These are phyloP conservation scores for Pseudopediastrum boryanum DNA, from an alignment of 139 green algal genomes.

Conservation along the genomic window DNA sequence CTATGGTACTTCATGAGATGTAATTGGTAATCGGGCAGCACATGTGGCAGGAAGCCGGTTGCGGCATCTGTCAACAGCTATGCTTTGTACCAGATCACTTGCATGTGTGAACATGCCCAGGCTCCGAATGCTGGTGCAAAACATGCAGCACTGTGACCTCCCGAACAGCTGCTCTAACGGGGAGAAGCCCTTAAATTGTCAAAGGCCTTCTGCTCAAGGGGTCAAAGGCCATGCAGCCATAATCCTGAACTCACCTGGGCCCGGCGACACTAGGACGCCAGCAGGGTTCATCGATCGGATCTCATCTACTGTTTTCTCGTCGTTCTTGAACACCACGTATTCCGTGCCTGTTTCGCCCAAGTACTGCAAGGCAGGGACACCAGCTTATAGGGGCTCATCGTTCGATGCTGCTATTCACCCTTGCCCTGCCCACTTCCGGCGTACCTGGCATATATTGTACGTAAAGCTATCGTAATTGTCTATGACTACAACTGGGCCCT, in stretches of 20 bases:
- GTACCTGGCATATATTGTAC: constrained; percentile 96
- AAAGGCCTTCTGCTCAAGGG: too few species aligned
- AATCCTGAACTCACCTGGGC: constrained; percentile 90
- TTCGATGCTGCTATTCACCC: neutral
- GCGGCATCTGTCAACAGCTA: too few species aligned
- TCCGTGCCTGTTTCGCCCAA: constrained; percentile 90
- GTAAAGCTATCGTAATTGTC: constrained; percentile 99
- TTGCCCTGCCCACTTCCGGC: neutral
- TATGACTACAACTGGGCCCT: constrained; percentile 86
- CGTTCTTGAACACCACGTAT: constrained; percentile 95
- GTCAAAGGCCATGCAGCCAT: too few species aligned
- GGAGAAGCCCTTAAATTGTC: too few species aligned
- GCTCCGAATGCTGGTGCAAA: too few species aligned
- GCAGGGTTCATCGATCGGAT: constrained; percentile 84
- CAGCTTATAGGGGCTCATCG: neutral
- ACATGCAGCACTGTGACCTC: too few species aligned
- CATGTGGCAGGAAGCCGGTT: too few species aligned
- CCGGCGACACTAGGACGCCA: constrained; percentile 94
- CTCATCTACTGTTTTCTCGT: constrained; percentile 93
- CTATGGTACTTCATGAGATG: too few species aligned
- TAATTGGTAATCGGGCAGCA: too few species aligned
- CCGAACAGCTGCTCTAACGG: too few species aligned
- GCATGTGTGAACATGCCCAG: too few species aligned
- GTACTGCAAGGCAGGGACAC: constrained; percentile 75
- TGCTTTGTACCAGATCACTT: too few species aligned